Conservation (phyloP, 2,329 filamentous ascomycete species). For the Pseudocercospora ulei region DNA sequence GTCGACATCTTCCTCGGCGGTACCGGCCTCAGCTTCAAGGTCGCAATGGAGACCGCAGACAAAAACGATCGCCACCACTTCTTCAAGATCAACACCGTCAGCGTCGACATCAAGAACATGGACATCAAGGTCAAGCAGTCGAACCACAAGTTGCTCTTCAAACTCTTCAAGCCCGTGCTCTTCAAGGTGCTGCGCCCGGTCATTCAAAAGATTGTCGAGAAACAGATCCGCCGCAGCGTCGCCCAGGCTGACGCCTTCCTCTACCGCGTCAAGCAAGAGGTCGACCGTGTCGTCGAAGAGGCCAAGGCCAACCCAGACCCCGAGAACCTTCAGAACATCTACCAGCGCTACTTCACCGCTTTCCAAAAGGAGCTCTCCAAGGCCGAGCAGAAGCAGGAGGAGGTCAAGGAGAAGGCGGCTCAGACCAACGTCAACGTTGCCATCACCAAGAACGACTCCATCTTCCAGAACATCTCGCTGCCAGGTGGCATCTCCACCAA, state of each 20-base stretch:
- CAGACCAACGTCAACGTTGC: slow-evolving; percentile 72
- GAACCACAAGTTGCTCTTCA: slow-evolving; percentile 85
- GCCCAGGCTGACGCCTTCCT: slow-evolving; percentile 62
- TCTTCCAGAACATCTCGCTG: slow-evolving; percentile 79
- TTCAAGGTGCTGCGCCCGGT: slow-evolving; percentile 74
- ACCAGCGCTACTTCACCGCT: slow-evolving; percentile 70
- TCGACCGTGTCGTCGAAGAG: slow-evolving; percentile 59
- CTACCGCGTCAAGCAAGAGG: slow-evolving; percentile 73
- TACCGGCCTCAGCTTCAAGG: slow-evolving; percentile 80
- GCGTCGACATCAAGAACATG: slow-evolving; percentile 33
- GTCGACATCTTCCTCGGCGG: slow-evolving; percentile 82
- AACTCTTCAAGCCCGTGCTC: slow-evolving; percentile 74
- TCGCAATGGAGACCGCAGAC: slow-evolving; percentile 74
- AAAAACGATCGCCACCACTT: slow-evolving; percentile 68
- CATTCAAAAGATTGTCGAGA: slow-evolving; percentile 78
- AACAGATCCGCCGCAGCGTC: slow-evolving; percentile 76
- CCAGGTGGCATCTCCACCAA: slow-evolving; percentile 85
- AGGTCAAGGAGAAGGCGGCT: slow-evolving; percentile 40
- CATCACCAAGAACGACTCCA: slow-evolving; percentile 78
- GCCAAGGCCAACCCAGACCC: slow-evolving; percentile 55
- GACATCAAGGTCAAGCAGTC: slow-evolving; percentile 83
- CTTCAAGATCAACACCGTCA: slow-evolving; percentile 80
- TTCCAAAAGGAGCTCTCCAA: slow-evolving; percentile 63
- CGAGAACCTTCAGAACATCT: slow-evolving; percentile 68
- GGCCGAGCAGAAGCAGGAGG: slow-evolving; percentile 66